These are phyloP conservation scores for Pichia norvegensis DNA, from an alignment of 1,139 yeast species.

Conservation along the genomic window DNA sequence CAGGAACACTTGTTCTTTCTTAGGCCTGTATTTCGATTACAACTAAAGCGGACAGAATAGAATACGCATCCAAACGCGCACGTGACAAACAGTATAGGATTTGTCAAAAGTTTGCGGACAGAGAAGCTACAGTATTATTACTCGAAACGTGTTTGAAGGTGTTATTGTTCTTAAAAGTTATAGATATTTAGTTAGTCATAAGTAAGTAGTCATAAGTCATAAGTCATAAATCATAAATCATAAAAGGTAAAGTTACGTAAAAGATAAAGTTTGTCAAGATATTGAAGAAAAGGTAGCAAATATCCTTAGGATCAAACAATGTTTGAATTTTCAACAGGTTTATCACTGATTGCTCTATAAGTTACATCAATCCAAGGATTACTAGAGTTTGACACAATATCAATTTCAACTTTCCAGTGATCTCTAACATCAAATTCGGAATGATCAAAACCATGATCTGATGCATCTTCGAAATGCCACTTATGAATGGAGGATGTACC, in stretches of 20 bases:
- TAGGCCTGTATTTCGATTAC: too few species aligned
- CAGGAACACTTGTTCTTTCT: too few species aligned
- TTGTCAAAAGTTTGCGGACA: too few species aligned
- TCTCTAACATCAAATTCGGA: constrained; percentile 38
- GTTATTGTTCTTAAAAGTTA: neutral
- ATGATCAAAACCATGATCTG: constrained; percentile 47
- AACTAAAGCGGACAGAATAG: too few species aligned
- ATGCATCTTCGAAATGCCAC: constrained; percentile 45
- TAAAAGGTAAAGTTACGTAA: neutral
- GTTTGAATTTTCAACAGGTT: neutral
- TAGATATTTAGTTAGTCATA: neutral
- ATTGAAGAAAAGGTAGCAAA: neutral
- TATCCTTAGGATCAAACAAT: constrained; percentile 1
- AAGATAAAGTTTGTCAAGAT: neutral
- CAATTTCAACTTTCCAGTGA: constrained; percentile 51
- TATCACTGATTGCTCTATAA: constrained; percentile 27
- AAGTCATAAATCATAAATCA: neutral
- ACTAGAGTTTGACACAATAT: constrained; percentile 45
- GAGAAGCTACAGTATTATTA: too few species aligned
- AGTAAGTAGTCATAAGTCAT: neutral
- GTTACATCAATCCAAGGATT: constrained; percentile 49
- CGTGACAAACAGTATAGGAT: too few species aligned
- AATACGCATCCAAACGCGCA: too few species aligned
- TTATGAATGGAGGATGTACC: constrained; percentile 25
- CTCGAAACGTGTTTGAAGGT: neutral